Conservation (phyloP, 495 filamentous ascomycete species). For the Aspergillus conjunctus region DNA sequence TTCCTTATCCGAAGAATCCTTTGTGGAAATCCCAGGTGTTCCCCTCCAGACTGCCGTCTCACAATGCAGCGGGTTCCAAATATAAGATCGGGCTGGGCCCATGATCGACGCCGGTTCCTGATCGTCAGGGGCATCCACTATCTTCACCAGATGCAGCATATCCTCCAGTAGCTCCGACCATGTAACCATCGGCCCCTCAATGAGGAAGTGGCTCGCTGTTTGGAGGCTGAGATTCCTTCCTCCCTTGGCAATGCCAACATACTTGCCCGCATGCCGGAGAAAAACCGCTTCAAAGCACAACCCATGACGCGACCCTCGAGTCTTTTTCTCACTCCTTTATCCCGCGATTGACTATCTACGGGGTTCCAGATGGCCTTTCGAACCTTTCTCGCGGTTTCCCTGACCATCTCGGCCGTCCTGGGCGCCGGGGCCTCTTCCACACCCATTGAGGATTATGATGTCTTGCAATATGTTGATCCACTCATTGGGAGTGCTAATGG, state of each 20-base stretch:
- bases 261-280: conserved; percentile 21
- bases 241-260: conserved; percentile 12
- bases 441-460: conserved; percentile 40
- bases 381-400: conserved; percentile 22
- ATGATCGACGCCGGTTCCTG: neutral
- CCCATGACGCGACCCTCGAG: neutral
- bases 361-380: conserved; percentile 15
- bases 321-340: conserved; percentile 2
- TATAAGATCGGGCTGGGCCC: conserved; percentile 2
- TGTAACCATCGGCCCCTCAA: neutral
- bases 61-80: neutral
- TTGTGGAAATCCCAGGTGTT: neutral
- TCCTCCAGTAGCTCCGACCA: conserved; percentile 2
- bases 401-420: conserved; percentile 22
- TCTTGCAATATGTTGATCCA: conserved; percentile 55
- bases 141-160: conserved; percentile 1
- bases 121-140: conserved; percentile 11
- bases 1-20: neutral
- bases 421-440: conserved; percentile 18
- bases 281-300: neutral
- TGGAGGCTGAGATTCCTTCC: conserved; percentile 1
- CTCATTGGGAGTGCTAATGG: conserved; percentile 63
- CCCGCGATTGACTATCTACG: neutral
- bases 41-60: conserved; percentile 1
- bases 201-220: conserved; percentile 9